phyloP scores from a whole-genome alignment of 805 yeast species.

The Candida michaelii region DNA sequence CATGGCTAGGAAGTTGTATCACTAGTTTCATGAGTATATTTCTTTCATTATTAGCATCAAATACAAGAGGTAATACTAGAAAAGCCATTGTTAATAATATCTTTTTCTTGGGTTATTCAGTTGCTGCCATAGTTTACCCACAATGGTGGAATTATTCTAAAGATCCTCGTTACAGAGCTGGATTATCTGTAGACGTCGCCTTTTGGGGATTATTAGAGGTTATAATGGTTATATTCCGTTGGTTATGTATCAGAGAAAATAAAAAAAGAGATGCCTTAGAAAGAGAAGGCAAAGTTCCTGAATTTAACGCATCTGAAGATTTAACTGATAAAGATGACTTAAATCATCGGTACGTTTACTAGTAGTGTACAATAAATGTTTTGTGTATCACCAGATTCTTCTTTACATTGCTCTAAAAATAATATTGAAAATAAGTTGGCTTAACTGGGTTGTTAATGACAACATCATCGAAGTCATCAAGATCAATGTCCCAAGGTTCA shows the following conservation, averaged over 20 bases:
- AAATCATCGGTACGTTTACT: not conserved
- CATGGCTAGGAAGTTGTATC: constrained; percentile 17
- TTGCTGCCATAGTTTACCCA: constrained; percentile 57
- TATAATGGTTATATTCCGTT: constrained; percentile 21
- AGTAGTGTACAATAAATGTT: not conserved
- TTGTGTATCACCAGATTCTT: too few species aligned
- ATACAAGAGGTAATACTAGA: constrained; percentile 59
- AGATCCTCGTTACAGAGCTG: constrained; percentile 47
- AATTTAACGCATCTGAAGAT: constrained; percentile 33
- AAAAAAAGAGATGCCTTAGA: constrained; percentile 29
- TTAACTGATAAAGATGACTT: constrained; percentile 47
- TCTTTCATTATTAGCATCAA: constrained; percentile 35
- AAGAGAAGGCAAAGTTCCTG: constrained; percentile 23
- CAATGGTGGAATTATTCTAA: constrained; percentile 45
- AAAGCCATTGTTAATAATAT: constrained; percentile 47
- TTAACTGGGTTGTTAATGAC: not conserved
- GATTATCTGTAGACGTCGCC: constrained; percentile 36
- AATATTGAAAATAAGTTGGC: not conserved
- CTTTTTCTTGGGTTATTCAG: constrained; percentile 48
- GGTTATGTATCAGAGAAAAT: constrained; percentile 34
- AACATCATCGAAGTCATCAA: constrained; percentile 1
- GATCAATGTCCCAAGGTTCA: constrained; percentile 1
- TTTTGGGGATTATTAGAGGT: constrained; percentile 19
- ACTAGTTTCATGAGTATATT: constrained; percentile 16
- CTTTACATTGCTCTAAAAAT: too few species aligned